A percentile compares a stretch with the other conserved stretches of the same genome.
Evolutionary conservation across 257 asterid species (phyloP).

Genomic region (Echium plantagineum): DNA sequence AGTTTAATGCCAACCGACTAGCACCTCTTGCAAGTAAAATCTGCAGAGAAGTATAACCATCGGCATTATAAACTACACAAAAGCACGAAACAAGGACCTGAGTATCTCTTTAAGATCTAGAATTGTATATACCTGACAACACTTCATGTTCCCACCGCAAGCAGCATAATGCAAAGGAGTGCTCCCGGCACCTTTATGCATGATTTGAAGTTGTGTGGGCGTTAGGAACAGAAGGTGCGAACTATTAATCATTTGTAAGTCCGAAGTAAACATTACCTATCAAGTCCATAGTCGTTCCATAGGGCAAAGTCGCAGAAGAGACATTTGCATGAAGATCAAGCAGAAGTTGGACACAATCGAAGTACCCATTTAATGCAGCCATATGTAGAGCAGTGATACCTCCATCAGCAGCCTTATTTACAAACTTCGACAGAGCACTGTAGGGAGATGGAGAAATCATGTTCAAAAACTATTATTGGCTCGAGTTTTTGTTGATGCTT

Average conservation of each 20-base stretch:
- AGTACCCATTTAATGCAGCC: slow-evolving; percentile 96
- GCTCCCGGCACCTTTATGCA: slow-evolving; percentile 85
- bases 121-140: slow-evolving; percentile 72
- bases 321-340: slow-evolving; percentile 84
- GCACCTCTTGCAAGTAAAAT: slow-evolving; percentile 88
- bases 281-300: slow-evolving; percentile 93
- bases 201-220: slow-evolving; percentile 3
- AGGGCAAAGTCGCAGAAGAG: slow-evolving; percentile 77
- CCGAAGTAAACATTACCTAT: slow-evolving; percentile 40
- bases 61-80: background rate
- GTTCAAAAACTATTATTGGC: background rate
- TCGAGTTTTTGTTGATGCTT: background rate
- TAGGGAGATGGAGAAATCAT: slow-evolving; percentile 13
- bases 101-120: background rate
- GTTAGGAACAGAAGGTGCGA: slow-evolving; percentile 2
- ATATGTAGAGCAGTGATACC: slow-evolving; percentile 98
- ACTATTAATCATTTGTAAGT: slow-evolving; percentile 5
- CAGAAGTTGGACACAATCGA: slow-evolving; percentile 90
- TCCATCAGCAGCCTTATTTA: slow-evolving; percentile 94
- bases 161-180: slow-evolving; percentile 98
- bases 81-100: background rate
- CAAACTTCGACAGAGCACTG: slow-evolving; percentile 76
- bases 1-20: slow-evolving; percentile 74
- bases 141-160: slow-evolving; percentile 90
- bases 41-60: slow-evolving; percentile 30